These are phyloP conservation scores for Fusarium aywerte DNA, from an alignment of 2,329 filamentous ascomycete species.

Conservation along the genomic window DNA sequence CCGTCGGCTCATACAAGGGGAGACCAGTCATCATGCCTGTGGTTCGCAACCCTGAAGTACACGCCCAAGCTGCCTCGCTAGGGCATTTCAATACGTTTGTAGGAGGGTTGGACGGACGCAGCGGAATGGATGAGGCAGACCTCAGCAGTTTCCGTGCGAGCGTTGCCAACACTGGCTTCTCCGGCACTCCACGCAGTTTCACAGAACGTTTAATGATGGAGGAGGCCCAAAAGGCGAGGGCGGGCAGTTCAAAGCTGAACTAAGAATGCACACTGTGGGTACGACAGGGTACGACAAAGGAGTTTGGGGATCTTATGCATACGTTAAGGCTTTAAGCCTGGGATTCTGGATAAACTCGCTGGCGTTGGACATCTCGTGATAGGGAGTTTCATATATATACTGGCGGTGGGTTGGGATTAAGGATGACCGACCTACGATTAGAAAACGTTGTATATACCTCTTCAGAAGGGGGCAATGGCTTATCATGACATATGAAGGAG, in stretches of 20 bases:
- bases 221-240: conserved; percentile 53
- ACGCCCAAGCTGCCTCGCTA: conserved; percentile 60
- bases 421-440: conserved; percentile 20
- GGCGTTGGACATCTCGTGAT: conserved; percentile 46
- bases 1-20: conserved; percentile 66
- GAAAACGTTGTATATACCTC: conserved; percentile 25
- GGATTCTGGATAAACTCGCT: conserved; percentile 42
- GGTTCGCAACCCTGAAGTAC: conserved; percentile 60
- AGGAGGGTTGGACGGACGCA: conserved; percentile 63
- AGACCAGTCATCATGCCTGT: conserved; percentile 64
- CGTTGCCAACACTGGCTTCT: conserved; percentile 54
- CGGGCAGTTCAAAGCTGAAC: conserved; percentile 34
- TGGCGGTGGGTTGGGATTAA: conserved; percentile 18
- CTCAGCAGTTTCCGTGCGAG: conserved; percentile 58
- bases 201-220: conserved; percentile 62
- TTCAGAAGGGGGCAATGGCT: conserved; percentile 19
- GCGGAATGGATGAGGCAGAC: conserved; percentile 59
- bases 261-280: conserved; percentile 24
- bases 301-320: conserved; percentile 42
- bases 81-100: conserved; percentile 63
- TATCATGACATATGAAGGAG: conserved; percentile 12
- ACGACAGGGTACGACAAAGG: conserved; percentile 26
- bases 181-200: conserved; percentile 59
- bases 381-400: conserved; percentile 36
- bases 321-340: conserved; percentile 34